phyloP scores from a whole-genome alignment of 2,329 filamentous ascomycete species.

The Apiospora pterosperma region DNA sequence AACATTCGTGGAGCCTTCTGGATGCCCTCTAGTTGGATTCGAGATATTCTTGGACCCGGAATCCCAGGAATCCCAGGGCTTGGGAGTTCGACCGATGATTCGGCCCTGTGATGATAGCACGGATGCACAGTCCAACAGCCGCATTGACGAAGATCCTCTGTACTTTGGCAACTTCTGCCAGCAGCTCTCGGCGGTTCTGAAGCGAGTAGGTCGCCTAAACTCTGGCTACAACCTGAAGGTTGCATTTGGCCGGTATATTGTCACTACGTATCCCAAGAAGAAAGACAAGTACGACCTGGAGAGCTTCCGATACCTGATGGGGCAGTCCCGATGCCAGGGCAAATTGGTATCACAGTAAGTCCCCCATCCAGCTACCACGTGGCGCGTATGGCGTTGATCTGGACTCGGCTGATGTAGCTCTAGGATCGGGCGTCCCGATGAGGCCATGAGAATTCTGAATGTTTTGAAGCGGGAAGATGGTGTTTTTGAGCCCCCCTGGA shows the following conservation, averaged over 20 bases:
- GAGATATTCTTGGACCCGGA: neutral
- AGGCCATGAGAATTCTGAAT: constrained; percentile 2
- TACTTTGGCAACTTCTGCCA: neutral
- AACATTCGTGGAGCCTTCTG: constrained; percentile 6
- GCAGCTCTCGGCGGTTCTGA: neutral
- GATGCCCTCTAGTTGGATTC: neutral
- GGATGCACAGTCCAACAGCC: neutral
- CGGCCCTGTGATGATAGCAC: neutral
- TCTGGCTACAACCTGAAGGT: constrained; percentile 2
- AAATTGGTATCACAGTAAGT: constrained; percentile 1
- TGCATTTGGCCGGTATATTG: constrained; percentile 6
- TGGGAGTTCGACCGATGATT: neutral
- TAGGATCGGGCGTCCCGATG: neutral
- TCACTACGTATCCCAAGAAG: neutral
- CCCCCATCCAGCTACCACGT: neutral
- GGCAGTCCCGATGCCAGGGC: constrained; percentile 3
- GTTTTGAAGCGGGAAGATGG: neutral
- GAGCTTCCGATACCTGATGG: neutral
- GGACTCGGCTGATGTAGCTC: neutral
- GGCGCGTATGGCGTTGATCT: neutral
- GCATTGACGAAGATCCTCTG: neutral
- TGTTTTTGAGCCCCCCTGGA: neutral
- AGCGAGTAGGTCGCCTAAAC: constrained; percentile 1
- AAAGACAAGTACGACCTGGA: neutral
- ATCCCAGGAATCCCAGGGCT: neutral